phyloP scores from a whole-genome alignment of 2,329 filamentous ascomycete species.

The Exutisphaerella laricina region DNA sequence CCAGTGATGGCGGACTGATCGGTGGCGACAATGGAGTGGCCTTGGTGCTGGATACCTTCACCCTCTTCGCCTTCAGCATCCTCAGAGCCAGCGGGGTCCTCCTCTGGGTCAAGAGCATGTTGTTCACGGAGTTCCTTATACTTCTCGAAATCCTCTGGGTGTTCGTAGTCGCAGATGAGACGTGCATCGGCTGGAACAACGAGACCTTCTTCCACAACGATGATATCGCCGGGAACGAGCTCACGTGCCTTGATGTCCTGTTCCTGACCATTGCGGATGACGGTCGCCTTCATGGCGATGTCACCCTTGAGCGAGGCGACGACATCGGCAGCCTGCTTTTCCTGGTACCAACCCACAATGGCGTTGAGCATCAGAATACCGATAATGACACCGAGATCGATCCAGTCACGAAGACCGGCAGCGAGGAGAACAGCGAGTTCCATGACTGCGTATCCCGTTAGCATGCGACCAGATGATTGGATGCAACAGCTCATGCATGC shows the following conservation, averaged over 20 bases:
- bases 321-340: conserved; percentile 74
- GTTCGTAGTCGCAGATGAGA: conserved; percentile 67
- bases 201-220: conserved; percentile 66
- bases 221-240: conserved; percentile 70
- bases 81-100: conserved; percentile 55
- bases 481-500: background rate
- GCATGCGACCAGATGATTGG: conserved; percentile 7
- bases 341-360: conserved; percentile 72
- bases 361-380: conserved; percentile 71
- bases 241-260: conserved; percentile 67
- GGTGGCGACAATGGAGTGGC: conserved; percentile 62
- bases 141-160: conserved; percentile 60
- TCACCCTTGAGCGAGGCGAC: conserved; percentile 70
- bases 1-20: conserved; percentile 78
- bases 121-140: conserved; percentile 59
- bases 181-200: conserved; percentile 65
- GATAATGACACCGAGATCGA: conserved; percentile 72
- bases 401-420: conserved; percentile 68
- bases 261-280: conserved; percentile 62
- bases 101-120: conserved; percentile 49
- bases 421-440: conserved; percentile 69
- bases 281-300: conserved; percentile 67
- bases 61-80: conserved; percentile 55
- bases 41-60: conserved; percentile 56
- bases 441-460: conserved; percentile 53